Base-by-base conservation (phyloP, 2,329 filamentous ascomycete species). In the Colletotrichum australisinense region DNA sequence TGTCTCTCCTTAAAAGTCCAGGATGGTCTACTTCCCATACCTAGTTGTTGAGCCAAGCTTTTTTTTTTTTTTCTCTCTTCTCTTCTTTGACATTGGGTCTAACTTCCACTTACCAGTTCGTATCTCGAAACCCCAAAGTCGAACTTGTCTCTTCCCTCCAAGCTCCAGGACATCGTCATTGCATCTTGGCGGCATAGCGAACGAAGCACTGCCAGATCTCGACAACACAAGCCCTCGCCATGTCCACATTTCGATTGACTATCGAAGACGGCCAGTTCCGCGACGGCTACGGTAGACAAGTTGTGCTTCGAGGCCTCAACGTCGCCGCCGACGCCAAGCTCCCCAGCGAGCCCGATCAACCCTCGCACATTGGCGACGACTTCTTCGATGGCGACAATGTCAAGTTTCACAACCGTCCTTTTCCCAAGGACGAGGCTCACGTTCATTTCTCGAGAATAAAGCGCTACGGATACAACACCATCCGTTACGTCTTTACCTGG, bases 401-500 rank as follows among this genome's bases (percentile, higher is more conserved):
- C 74, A 95, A 93, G 26, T 99, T 99, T 79, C 93, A 96, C 76
- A 90, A 92, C 73, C 90, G 95, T 2, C 97, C 97, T 0, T 99
- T 99, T 77, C 87, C 93, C 4, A 88, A 94, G 60, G 91, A 94
- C 63, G 94, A 98, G 76, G 95, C 97, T 1, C 93, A 94, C 78
- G 87, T 90, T 19, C 97, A 99, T 82, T 98, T 99, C 82, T 90
- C 94, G 14, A 90, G 95, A 56, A 84, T 99, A 76, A 94, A 93
- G 78, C 92, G 93, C 78, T 98, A 93, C 87, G 97, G 97, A 16
- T 99, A 97, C 88, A 99, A 98, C 83, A 95, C 94, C 0, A 95
- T 99, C 77, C 91, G 97, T 80, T 99, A 99, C 83, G 88, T 99
- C 77, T 99, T 98, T 81, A 98, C 97, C 0, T 99, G 97, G 97